phyloP scores from a whole-genome alignment of 768 basidiomycete species.

The Dioszegia hungarica region DNA sequence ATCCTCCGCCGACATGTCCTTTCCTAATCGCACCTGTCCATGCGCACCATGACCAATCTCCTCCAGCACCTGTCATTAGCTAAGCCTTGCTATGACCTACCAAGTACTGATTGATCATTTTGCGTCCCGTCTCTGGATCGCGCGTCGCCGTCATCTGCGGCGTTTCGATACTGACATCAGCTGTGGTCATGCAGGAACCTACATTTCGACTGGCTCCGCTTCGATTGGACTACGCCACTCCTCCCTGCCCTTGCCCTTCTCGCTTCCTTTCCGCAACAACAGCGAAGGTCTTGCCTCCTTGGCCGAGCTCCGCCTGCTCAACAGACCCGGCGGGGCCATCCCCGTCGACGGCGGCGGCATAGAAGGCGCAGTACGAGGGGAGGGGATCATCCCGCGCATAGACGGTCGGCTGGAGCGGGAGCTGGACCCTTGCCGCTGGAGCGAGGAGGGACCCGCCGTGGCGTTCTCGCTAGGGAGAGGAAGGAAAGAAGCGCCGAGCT shows the following conservation, averaged over 20 bases:
- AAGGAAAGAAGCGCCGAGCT: background rate
- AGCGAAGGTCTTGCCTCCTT: slow-evolving; percentile 5
- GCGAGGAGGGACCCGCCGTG: background rate
- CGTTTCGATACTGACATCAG: slow-evolving; percentile 40
- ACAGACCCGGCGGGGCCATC: slow-evolving; percentile 13
- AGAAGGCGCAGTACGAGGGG: background rate
- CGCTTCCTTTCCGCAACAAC: slow-evolving; percentile 10
- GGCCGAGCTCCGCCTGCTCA: slow-evolving; percentile 13
- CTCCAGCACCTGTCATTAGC: slow-evolving; percentile 54
- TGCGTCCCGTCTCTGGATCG: slow-evolving; percentile 45
- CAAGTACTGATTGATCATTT: slow-evolving; percentile 77
- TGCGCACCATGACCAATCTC: slow-evolving; percentile 84
- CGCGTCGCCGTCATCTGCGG: slow-evolving; percentile 28
- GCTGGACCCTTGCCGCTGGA: background rate
- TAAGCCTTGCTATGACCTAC: slow-evolving; percentile 19
- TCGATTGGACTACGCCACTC: slow-evolving; percentile 22
- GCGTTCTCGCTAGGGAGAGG: background rate
- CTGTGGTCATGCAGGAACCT: slow-evolving; percentile 5
- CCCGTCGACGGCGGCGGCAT: background rate
- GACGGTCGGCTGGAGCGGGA: slow-evolving; percentile 6
- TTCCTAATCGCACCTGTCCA: slow-evolving; percentile 77
- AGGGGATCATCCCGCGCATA: slow-evolving; percentile 6
- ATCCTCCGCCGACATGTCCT: slow-evolving; percentile 49
- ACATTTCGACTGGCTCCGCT: slow-evolving; percentile 30
- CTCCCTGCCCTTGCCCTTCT: slow-evolving; percentile 15